A percentile compares a stretch with the other conserved stretches of the same genome.
phyloP scores from a whole-genome alignment of 345 rosid genomes.

The Syzygium aromaticum region DNA sequence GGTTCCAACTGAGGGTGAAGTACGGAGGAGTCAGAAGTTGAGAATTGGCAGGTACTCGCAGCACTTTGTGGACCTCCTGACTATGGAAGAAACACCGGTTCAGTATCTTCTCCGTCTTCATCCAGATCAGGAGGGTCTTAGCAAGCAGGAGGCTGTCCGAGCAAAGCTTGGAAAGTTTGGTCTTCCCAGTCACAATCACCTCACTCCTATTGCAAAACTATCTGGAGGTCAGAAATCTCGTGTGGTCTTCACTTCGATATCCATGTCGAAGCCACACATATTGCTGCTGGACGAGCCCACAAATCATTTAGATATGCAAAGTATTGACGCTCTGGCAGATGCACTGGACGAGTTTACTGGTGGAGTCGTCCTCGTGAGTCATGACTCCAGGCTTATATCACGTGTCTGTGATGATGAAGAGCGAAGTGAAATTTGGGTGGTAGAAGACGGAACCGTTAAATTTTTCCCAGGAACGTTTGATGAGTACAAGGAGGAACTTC shows the following conservation, averaged over 20 bases:
- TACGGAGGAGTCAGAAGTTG: conserved; percentile 78
- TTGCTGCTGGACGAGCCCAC: conserved; percentile 88
- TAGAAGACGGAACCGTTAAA: conserved; percentile 68
- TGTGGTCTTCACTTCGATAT: conserved; percentile 88
- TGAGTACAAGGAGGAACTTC: conserved; percentile 83
- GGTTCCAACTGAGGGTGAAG: conserved; percentile 75
- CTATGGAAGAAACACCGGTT: conserved; percentile 90
- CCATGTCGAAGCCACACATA: conserved; percentile 92
- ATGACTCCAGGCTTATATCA: conserved; percentile 86
- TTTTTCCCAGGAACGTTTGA: conserved; percentile 58
- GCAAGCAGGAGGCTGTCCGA: conserved; percentile 94
- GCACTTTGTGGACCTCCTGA: conserved; percentile 87
- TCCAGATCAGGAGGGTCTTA: conserved; percentile 91
- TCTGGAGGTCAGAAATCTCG: conserved; percentile 95
- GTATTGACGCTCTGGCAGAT: conserved; percentile 89
- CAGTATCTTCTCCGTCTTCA: conserved; percentile 92
- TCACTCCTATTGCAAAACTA: conserved; percentile 74
- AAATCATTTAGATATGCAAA: conserved; percentile 95
- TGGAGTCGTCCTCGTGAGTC: conserved; percentile 90
- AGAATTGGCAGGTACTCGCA: conserved; percentile 93
- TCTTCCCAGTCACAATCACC: conserved; percentile 83
- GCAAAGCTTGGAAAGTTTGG: conserved; percentile 96
- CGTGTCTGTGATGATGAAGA: conserved; percentile 88
- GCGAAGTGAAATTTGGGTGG: conserved; percentile 85
- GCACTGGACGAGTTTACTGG: conserved; percentile 89